Percentiles rank a stretch among this genome's conserved stretches.
Evolutionary conservation across 2,329 filamentous ascomycete species (phyloP).

Genomic region (Xylariaceae sp.): DNA sequence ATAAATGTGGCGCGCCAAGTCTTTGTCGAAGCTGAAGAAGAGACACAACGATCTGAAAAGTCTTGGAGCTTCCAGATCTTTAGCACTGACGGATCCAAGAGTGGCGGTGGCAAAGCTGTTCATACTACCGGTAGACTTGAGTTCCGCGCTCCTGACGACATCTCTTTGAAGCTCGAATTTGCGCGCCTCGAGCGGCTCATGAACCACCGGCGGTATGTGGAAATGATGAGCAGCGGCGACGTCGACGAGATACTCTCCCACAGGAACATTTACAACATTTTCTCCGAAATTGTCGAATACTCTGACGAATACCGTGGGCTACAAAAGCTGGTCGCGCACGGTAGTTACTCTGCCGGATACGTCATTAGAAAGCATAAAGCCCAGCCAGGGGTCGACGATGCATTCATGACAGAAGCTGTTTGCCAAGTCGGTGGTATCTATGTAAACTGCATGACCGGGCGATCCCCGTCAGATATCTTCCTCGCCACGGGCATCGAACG

Average conservation of each 20-base stretch:
- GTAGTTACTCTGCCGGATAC: conserved; percentile 39
- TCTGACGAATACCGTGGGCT: conserved; percentile 43
- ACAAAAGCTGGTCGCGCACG: conserved; percentile 38
- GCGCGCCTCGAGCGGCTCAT: conserved; percentile 27
- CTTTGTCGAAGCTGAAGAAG: conserved; percentile 6
- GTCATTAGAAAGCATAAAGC: conserved; percentile 23
- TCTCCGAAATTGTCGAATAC: conserved; percentile 46
- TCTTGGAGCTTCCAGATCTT: conserved; percentile 16
- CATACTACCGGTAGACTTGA: conserved; percentile 26
- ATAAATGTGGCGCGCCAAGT: conserved; percentile 17
- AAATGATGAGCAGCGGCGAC: conserved; percentile 23
- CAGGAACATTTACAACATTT: conserved; percentile 46
- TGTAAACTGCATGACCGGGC: conserved; percentile 45
- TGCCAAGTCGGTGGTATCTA: conserved; percentile 46
- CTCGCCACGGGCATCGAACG: conserved; percentile 41
- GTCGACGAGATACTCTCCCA: conserved; percentile 43
- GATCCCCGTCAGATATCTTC: conserved; percentile 38
- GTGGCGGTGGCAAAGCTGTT: conserved; percentile 2
- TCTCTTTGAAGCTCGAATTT: conserved; percentile 22
- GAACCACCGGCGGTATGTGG: conserved; percentile 22
- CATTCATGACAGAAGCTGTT: conserved; percentile 40
- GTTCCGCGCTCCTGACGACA: conserved; percentile 20
- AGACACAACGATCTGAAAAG: neutral
- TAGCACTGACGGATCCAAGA: conserved; percentile 2
- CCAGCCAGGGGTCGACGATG: conserved; percentile 18